These are phyloP conservation scores for Kodamaea fukazawae DNA, from an alignment of 805 yeast species.

Conservation along the genomic window DNA sequence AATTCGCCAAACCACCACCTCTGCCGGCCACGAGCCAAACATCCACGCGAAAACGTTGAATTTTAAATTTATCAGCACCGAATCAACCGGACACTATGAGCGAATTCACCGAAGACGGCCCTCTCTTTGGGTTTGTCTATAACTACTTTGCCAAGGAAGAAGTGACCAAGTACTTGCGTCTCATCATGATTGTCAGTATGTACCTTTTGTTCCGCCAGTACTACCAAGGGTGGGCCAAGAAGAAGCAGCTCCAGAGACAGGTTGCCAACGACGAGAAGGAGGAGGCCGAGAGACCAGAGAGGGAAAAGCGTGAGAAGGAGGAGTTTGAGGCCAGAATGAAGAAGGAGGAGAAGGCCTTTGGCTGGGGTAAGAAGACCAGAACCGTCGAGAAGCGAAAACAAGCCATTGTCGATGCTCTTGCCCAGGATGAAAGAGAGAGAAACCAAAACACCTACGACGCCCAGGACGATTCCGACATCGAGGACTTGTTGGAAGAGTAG, in stretches of 20 bases:
- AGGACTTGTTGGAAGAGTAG: slow-evolving; percentile 61
- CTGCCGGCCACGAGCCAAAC: no score
- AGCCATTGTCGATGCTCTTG: slow-evolving; percentile 48
- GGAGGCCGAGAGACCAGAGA: slow-evolving; percentile 35
- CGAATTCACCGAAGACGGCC: slow-evolving; percentile 4
- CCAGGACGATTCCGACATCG: slow-evolving; percentile 64
- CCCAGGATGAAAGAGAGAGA: slow-evolving; percentile 37
- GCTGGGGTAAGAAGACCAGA: slow-evolving; percentile 81
- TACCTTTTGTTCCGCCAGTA: slow-evolving; percentile 58
- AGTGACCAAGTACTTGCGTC: slow-evolving; percentile 44
- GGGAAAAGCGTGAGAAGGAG: slow-evolving; percentile 34
- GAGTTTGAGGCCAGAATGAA: slow-evolving; percentile 28
- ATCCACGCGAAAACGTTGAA: slow-evolving; percentile 3
- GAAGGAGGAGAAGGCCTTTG: slow-evolving; percentile 51
- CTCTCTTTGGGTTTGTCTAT: slow-evolving; percentile 31
- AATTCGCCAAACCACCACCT: no score
- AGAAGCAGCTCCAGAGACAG: slow-evolving; percentile 48
- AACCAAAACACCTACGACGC: slow-evolving; percentile 46
- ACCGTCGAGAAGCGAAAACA: slow-evolving; percentile 54
- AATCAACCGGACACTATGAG: slow-evolving; percentile 5
- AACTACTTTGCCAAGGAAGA: slow-evolving; percentile 39
- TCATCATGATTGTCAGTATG: slow-evolving; percentile 58
- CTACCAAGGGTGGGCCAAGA: slow-evolving; percentile 55
- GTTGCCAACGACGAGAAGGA: slow-evolving; percentile 46
- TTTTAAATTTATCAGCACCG: slow-evolving; percentile 2